These are phyloP conservation scores for Floccularia luteovirens DNA, from an alignment of 768 basidiomycete genomes.

Conservation along the genomic window DNA sequence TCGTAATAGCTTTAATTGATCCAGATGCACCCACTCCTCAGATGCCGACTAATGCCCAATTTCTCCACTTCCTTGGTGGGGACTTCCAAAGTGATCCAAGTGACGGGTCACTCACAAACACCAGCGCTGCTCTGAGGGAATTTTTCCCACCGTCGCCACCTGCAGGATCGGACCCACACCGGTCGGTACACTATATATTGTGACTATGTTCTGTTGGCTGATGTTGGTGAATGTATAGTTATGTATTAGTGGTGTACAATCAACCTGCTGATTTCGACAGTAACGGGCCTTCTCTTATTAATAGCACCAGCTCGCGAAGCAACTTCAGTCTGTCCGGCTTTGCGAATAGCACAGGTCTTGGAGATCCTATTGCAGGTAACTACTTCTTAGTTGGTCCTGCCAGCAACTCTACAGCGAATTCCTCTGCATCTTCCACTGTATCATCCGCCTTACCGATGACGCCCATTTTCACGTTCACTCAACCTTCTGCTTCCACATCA, in stretches of 20 bases:
- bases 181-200: constrained; percentile 23
- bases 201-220: too few species aligned
- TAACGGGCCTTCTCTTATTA: constrained; percentile 21
- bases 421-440: constrained; percentile 7
- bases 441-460: constrained; percentile 4
- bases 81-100: constrained; percentile 18
- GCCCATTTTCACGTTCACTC: not conserved
- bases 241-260: constrained; percentile 24
- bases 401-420: constrained; percentile 10
- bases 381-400: constrained; percentile 33
- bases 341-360: constrained; percentile 21
- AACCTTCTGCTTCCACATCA: not conserved
- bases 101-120: constrained; percentile 24
- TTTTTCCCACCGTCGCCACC: constrained; percentile 32
- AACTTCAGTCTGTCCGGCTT: constrained; percentile 33
- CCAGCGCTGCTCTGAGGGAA: constrained; percentile 28
- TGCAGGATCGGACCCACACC: constrained; percentile 32
- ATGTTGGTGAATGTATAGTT: too few species aligned
- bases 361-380: constrained; percentile 31
- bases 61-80: constrained; percentile 33
- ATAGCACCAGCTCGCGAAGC: constrained; percentile 21
- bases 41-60: constrained; percentile 24
- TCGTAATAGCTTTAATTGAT: constrained; percentile 32
- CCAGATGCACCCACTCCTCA: constrained; percentile 36
- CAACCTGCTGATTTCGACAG: constrained; percentile 23